Base-by-base conservation (phyloP, 2,329 filamentous ascomycete species). In the Emericellopsis cladophorae region DNA sequence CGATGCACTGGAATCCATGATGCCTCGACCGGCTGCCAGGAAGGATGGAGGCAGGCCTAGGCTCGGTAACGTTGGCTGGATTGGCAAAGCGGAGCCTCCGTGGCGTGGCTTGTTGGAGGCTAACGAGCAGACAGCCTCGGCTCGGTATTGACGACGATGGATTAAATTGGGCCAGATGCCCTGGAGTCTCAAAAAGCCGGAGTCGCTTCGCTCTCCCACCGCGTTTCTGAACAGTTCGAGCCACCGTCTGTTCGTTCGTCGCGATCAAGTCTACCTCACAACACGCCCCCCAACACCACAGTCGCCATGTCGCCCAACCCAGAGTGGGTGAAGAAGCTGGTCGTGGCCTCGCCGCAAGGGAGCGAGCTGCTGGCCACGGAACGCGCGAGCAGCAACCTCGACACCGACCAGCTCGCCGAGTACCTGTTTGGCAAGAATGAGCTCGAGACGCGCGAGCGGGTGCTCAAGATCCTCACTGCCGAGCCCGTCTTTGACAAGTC, bases 401-500 rank as follows among this genome's bases (percentile, higher is more conserved):
- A 80, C 23, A 75, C 85, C 16, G 71, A 81, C 44, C 74, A 78
- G 53, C 66, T 89, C 8, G 74, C 79, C 37, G 67, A 75, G 40
- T 79, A 84, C 51, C 66, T 89, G 37, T 82, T 84, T 58, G 82
- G 79, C 18, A 75, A 76, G 51, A 70, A 80, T 44, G 67, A 68
- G 5, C 65, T 87, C 10, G 67, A 79, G 42, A 67, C 73, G 35
- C 78, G 80, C 51, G 61, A 72, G 2, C 64, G 64, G 21, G 68
- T 89, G 23, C 62, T 86, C 6, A 61, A 71, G 37, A 68, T 85
- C n/a, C 68, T 89, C 5, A 65, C 79, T 49, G 57, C 68, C 0
- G 81, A 89, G 44, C 73, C 75, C 40, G 70, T 86, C 42, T 88
- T 89, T 49, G 80, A 88, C 60, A 89, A 88, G 63, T 77, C 77